These are phyloP conservation scores for Gautieria morchelliformis DNA, from an alignment of 768 basidiomycete genomes.

Conservation along the genomic window DNA sequence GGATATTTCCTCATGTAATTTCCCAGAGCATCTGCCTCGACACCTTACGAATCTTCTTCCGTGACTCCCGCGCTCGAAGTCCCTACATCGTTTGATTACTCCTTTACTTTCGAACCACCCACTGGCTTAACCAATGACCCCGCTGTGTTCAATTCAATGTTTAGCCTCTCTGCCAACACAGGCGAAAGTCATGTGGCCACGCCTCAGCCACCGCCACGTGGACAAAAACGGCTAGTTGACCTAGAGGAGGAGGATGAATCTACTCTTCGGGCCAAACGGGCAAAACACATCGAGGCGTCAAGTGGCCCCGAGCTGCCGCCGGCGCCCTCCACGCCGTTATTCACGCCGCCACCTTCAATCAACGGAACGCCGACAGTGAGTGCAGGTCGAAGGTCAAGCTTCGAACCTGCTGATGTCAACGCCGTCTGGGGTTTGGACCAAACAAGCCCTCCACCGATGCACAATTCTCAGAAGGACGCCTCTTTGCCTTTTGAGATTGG, in stretches of 20 bases:
- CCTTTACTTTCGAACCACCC: background rate
- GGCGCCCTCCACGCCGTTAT: background rate
- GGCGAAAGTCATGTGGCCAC: background rate
- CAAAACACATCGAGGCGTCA: background rate
- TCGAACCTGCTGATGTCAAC: background rate
- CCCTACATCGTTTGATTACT: background rate
- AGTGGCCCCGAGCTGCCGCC: background rate
- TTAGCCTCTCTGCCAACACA: background rate
- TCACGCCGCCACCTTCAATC: background rate
- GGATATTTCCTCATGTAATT: background rate
- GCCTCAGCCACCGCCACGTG: background rate
- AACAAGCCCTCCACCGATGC: background rate
- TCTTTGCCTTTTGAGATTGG: constrained; percentile 3
- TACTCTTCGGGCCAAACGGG: background rate
- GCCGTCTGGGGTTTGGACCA: background rate
- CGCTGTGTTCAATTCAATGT: background rate
- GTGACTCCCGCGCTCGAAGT: background rate
- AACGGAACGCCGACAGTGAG: background rate
- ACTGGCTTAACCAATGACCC: background rate
- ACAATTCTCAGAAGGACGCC: background rate
- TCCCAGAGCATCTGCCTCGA: background rate
- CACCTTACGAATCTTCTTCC: background rate
- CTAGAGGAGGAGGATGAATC: background rate
- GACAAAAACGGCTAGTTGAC: constrained; percentile 1
- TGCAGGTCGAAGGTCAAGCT: background rate